phyloP scores from a whole-genome alignment of 257 asterid species.

The Petunia axillaris region DNA sequence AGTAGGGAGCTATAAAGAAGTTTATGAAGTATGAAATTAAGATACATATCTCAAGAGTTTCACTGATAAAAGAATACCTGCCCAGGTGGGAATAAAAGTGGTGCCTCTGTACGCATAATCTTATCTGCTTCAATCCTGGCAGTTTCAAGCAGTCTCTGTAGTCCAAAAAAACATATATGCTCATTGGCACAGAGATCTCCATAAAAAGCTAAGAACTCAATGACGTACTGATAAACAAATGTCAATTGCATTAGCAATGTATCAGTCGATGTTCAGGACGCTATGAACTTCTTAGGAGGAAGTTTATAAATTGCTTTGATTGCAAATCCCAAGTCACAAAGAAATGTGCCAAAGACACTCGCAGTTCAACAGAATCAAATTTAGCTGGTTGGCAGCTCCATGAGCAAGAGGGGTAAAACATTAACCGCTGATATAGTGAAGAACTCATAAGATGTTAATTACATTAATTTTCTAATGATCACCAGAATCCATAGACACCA shows the following conservation, averaged over 20 bases:
- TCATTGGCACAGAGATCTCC: too few relatives aligned
- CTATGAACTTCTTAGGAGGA: not conserved
- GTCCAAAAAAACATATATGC: constrained; percentile 20
- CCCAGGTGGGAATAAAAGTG: constrained; percentile 91
- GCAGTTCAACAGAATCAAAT: not conserved
- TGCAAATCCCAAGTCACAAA: not conserved
- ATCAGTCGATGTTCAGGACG: not conserved
- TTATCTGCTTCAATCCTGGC: constrained; percentile 82
- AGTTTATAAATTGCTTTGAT: not conserved
- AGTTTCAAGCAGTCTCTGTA: constrained; percentile 62
- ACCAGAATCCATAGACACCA: too few relatives aligned
- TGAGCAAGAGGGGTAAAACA: not conserved
- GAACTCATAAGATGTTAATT: too few relatives aligned
- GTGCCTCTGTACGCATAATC: constrained; percentile 89
- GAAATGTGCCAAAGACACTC: not conserved
- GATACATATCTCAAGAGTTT: not conserved
- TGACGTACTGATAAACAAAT: not conserved
- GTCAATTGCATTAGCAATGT: not conserved
- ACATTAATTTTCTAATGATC: too few relatives aligned
- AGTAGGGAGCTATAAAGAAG: not conserved
- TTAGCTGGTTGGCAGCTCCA: not conserved
- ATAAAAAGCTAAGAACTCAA: not conserved
- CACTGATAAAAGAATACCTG: constrained; percentile 57
- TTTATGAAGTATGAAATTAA: not conserved
- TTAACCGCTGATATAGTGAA: too few relatives aligned